These are phyloP conservation scores for Dendrocalamus sinicus DNA, from an alignment of 176 grass and related monocot genomes.

Conservation along the genomic window DNA sequence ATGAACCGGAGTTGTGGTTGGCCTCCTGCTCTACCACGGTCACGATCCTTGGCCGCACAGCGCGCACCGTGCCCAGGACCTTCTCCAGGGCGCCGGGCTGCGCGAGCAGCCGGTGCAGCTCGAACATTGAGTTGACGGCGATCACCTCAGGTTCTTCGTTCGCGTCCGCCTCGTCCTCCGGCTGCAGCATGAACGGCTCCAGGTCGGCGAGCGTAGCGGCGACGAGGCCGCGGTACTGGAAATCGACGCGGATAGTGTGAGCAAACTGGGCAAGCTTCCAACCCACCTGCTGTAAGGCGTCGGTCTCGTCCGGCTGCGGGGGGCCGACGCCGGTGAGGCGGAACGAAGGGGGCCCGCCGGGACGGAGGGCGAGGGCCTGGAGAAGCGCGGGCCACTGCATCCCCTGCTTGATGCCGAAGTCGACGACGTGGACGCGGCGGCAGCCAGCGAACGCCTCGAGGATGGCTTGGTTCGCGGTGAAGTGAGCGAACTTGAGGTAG, in stretches of 20 bases:
- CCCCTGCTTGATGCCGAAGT: conserved; percentile 96
- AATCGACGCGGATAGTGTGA: conserved; percentile 78
- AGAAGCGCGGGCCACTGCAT: conserved; percentile 96
- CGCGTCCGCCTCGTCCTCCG: conserved; percentile 37
- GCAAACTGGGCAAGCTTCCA: conserved; percentile 89
- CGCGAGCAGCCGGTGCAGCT: conserved; percentile 80
- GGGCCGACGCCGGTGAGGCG: conserved; percentile 85
- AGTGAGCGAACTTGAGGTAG: conserved; percentile 99
- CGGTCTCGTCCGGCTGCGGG: conserved; percentile 77
- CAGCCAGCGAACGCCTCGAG: conserved; percentile 87
- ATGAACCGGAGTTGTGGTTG: conserved; percentile 76
- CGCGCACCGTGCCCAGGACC: conserved; percentile 71
- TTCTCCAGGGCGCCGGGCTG: conserved; percentile 80
- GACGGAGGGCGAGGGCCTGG: conserved; percentile 90
- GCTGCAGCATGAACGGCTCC: conserved; percentile 78
- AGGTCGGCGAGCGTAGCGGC: conserved; percentile 79
- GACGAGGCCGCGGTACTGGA: conserved; percentile 83
- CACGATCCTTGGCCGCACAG: conserved; percentile 76
- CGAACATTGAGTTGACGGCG: conserved; percentile 85
- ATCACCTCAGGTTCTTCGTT: conserved; percentile 73
- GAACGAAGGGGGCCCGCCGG: conserved; percentile 76
- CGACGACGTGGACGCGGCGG: conserved; percentile 88
- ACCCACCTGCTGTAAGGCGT: conserved; percentile 84
- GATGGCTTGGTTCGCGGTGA: conserved; percentile 97
- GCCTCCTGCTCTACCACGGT: conserved; percentile 95